Evolutionary conservation across 441 rosid genomes (phyloP), one percentile per base, ranked within the genome.

Genomic region (Mallotus japonicus): DNA sequence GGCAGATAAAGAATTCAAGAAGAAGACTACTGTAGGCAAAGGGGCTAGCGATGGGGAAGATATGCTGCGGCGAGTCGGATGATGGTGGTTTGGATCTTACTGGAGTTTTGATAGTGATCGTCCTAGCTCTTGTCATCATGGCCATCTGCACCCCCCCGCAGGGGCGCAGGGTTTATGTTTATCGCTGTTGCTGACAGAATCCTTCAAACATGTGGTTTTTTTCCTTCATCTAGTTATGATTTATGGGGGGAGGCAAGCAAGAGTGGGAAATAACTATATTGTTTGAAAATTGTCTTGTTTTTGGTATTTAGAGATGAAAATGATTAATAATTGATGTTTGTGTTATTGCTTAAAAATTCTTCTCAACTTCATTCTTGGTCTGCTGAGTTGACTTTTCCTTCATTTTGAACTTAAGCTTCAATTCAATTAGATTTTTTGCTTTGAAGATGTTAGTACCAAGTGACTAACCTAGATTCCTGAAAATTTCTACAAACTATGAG

Each of bases 61-160:
- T 40, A 3, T 51, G 42, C 54, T 24, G 55, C 5, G 5, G 5
- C 11, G 67, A 46, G 1, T 72, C 72, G 2, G 80, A 71, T 13
- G 82, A 65, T 50, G 77, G 54, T 8, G 77, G 73, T 12, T 34
- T 65, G 0, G 76, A 73, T 73, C 57, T 66, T 28, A n/a, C 44
- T 0, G 49, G 11, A 11, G 0, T 81, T 37, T 12, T 81, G 17
- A 9, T 84, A 8, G 62, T 67, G 47, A 9, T 77, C 22, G 16
- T 81, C 34, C 32, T 79, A 59, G 78, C 77, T 71, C 67, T 84
- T 20, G 71, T 51, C 28, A 9, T 81, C 71, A 64, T 84, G 77
- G 49, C 72, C n/a, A 6, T 74, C 65, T 84, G 79, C 82, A 16
- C 8, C 58, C 80, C 14, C 13, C 79, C 15, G 0, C 70, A 54